Conservation (phyloP, 1,284 basidiomycete species). For the Malassezia yamatoensis region DNA sequence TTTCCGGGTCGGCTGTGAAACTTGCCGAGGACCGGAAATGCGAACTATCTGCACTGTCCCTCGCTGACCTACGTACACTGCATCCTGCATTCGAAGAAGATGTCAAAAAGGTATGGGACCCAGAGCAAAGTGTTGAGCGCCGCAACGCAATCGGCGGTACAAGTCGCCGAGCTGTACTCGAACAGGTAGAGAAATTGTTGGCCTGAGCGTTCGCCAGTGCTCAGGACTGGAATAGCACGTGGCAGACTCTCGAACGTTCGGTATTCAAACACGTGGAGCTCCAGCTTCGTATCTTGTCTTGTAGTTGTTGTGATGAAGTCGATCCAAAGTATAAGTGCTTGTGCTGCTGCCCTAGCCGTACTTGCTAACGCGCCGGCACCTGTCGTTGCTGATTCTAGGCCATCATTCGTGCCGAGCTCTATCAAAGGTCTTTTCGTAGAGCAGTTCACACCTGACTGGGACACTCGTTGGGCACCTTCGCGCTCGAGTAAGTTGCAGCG, state of each 20-base stretch:
- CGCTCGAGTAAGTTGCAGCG: slow-evolving; percentile 74
- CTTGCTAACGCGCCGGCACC: background rate
- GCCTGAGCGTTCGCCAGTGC: slow-evolving; percentile 6
- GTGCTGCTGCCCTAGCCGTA: slow-evolving; percentile 2
- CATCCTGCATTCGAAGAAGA: slow-evolving; percentile 72
- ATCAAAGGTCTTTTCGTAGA: slow-evolving; percentile 91
- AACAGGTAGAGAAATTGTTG: slow-evolving; percentile 53
- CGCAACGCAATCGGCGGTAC: slow-evolving; percentile 85
- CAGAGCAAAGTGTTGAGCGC: slow-evolving; percentile 69
- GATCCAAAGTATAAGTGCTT: slow-evolving; percentile 5
- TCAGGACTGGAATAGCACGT: background rate
- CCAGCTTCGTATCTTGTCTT: background rate
- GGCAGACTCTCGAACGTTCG: slow-evolving; percentile 7
- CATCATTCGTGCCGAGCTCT: slow-evolving; percentile 58
- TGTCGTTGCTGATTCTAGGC: background rate
- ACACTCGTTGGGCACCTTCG: slow-evolving; percentile 85
- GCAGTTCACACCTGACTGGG: slow-evolving; percentile 87
- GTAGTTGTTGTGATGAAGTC: slow-evolving; percentile 12
- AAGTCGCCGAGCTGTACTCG: slow-evolving; percentile 68
- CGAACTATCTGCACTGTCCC: slow-evolving; percentile 68
- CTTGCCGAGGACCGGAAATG: slow-evolving; percentile 74
- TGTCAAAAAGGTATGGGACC: slow-evolving; percentile 52
- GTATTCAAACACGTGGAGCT: slow-evolving; percentile 12
- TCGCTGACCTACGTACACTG: slow-evolving; percentile 68
- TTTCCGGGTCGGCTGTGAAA: slow-evolving; percentile 89